phyloP scores from a whole-genome alignment of 345 rosid species.

The Hirschfeldia incana region DNA sequence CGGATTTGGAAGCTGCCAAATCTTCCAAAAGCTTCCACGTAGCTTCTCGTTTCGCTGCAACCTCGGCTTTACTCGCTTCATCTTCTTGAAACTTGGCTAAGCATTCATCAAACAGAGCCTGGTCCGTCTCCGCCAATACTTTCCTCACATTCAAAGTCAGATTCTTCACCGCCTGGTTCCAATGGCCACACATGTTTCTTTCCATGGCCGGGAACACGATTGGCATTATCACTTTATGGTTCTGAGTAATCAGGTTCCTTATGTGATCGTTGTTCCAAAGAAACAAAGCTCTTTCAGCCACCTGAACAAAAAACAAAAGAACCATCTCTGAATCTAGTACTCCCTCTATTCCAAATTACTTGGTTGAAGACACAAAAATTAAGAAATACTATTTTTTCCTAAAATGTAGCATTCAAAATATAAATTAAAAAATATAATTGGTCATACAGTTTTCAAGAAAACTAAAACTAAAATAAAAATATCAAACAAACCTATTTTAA shows the following conservation, averaged over 20 bases:
- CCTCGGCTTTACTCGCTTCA: constrained; percentile 50
- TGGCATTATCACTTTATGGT: constrained; percentile 53
- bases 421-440: too few species aligned
- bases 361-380: too few species aligned
- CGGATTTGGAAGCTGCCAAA: constrained; percentile 56
- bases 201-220: constrained; percentile 63
- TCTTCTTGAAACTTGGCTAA: constrained; percentile 58
- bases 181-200: constrained; percentile 53
- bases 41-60: constrained; percentile 52
- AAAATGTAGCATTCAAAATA: too few species aligned
- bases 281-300: constrained; percentile 68
- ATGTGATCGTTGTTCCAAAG: constrained; percentile 69
- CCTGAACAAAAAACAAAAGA: constrained; percentile 36
- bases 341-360: too few species aligned
- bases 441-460: too few species aligned
- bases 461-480: too few species aligned
- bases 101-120: constrained; percentile 66
- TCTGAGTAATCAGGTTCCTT: constrained; percentile 51
- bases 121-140: constrained; percentile 60
- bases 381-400: too few species aligned
- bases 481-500: too few species aligned
- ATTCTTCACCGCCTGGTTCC: constrained; percentile 71
- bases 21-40: constrained; percentile 76
- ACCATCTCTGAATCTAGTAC: background rate
- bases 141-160: constrained; percentile 58